Base-by-base conservation (phyloP, 192 early-diverging fungal species). In the Entomortierella lignicola region DNA sequence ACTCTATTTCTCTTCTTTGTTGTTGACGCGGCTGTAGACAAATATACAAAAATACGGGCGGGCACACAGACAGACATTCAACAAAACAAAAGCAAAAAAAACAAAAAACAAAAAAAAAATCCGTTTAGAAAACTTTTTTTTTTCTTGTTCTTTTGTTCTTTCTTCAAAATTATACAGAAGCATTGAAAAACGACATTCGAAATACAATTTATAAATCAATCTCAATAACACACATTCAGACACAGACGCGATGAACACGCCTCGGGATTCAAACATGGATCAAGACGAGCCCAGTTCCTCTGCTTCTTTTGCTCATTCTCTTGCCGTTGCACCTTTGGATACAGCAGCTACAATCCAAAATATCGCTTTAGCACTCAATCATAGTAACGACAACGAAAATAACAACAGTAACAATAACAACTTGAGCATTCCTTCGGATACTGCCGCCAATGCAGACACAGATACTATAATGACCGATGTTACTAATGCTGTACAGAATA, bases 281-380 rank as follows among this genome's bases (percentile, higher is more conserved):
- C 72, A 77, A 48, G 67, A 65, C 44, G 75, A 79, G 30, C 31
- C 54, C 37, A 59, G 55, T 58, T 63, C 68, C 30, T 47, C 75
- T 7, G 75, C 67, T 15, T 79, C 68, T 3, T 79, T 79, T 64
- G 75, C 75, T 23, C 75, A 70, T n/a, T 79, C 75, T 32, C 67
- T 79, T 18, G 60, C 68, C 15, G 75, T 60, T 31, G 68, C 68
- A 29, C 75, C 75, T 32, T 32, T 70, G 21, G 67, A 70, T 42
- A 70, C 75, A 13, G 48, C 74, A 21, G 60, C 51, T 23, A 66
- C 62, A 0, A 48, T 64, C 43, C 60, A 72, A 23, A 68, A 77
- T 44, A 77, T 77, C 37, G 55, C 51, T 21, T 42, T 77, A 7
- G 64, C 72, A 2, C 52, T 77, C 37, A 68, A 55, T 26, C 54